A percentile compares a stretch with the other conserved stretches of the same genome.
These are phyloP conservation scores for Lippia alba DNA, from an alignment of 305 asterid species.

Conservation along the genomic window DNA sequence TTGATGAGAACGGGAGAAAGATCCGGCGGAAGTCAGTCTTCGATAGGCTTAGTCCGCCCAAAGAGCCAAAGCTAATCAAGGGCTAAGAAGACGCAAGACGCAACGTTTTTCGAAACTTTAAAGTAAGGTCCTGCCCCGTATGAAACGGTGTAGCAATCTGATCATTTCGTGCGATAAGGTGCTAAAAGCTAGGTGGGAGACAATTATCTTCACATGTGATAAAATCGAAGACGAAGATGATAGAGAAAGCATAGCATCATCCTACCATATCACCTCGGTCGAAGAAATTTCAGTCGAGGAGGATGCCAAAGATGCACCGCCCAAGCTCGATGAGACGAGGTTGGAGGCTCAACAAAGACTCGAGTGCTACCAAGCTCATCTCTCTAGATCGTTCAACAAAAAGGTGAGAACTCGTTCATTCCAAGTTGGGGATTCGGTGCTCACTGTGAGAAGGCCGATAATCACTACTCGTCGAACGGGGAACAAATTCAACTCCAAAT, in stretches of 20 bases:
- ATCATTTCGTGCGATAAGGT: background rate
- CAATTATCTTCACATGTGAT: background rate
- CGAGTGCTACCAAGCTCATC: background rate
- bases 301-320: background rate
- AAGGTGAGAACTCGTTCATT: background rate
- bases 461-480: background rate
- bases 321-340: background rate
- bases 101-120: background rate
- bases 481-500: background rate
- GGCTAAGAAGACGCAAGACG: too few relatives aligned
- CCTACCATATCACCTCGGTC: background rate
- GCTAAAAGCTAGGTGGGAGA: background rate
- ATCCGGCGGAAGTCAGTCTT: background rate
- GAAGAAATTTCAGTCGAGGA: background rate
- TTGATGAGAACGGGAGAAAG: background rate
- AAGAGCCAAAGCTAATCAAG: background rate
- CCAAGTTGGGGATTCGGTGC: background rate
- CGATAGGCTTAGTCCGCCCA: background rate
- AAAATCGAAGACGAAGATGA: background rate
- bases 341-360: background rate
- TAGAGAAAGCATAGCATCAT: background rate
- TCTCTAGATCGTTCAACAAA: background rate
- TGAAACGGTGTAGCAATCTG: background rate
- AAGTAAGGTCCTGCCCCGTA: background rate
- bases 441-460: background rate